Evolutionary conservation across 2,329 filamentous ascomycete species (phyloP).

Genomic region (Apiospora saccharicola): DNA sequence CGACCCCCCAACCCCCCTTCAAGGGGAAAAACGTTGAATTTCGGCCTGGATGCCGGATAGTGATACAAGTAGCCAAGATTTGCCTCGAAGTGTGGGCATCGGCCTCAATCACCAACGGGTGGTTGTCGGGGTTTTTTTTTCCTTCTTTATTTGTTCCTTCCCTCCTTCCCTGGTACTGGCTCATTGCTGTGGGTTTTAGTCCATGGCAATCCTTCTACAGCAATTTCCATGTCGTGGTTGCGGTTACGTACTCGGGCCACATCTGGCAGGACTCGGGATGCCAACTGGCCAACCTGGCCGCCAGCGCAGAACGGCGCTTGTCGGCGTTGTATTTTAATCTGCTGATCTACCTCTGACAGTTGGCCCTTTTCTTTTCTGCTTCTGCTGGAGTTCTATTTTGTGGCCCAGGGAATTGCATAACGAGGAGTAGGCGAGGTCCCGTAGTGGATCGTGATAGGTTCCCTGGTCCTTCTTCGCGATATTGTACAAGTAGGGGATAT

Average conservation of each 20-base stretch:
- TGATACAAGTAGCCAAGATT: not conserved
- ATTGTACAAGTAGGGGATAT: not conserved
- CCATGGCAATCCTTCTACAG: slow-evolving; percentile 16
- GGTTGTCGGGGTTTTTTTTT: slow-evolving; percentile 16
- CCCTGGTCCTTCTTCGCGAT: slow-evolving; percentile 5
- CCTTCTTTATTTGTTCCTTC: not conserved
- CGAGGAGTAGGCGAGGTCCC: slow-evolving; percentile 6
- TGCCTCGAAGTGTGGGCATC: not conserved
- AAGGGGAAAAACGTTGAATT: slow-evolving; percentile 17
- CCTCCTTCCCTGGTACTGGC: slow-evolving; percentile 16
- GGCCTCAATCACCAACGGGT: not conserved
- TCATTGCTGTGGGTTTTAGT: slow-evolving; percentile 17
- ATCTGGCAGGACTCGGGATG: not conserved
- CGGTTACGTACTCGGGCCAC: slow-evolving; percentile 9
- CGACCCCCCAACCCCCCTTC: slow-evolving; percentile 7
- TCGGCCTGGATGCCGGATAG: slow-evolving; percentile 9
- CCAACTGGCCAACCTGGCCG: not conserved
- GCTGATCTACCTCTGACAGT: slow-evolving; percentile 11
- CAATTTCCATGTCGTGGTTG: slow-evolving; percentile 13
- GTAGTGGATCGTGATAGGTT: slow-evolving; percentile 11
- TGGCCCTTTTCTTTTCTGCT: slow-evolving; percentile 1
- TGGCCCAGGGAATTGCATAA: not conserved
- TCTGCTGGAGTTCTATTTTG: not conserved
- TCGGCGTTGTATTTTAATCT: not conserved
- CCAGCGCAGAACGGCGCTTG: not conserved